Conservation (phyloP, 139 green algal genomes). For the Pycnococcus provasolii region DNA sequence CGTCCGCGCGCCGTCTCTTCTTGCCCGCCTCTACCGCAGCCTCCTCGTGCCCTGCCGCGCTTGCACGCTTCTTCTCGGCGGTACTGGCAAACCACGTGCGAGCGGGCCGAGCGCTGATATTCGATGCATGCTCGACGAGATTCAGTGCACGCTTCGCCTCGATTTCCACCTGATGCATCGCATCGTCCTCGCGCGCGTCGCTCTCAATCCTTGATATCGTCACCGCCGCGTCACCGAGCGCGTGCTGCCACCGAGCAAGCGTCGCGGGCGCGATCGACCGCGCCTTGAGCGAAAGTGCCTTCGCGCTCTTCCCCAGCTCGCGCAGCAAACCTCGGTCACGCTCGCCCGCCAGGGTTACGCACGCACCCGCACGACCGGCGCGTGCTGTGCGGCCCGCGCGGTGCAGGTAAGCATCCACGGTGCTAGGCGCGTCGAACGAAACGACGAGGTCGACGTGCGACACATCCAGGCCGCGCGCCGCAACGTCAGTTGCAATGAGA, state of each 20-base stretch:
- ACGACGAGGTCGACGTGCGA: conserved; percentile 76
- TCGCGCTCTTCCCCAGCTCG: conserved; percentile 48
- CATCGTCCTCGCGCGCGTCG: conserved; percentile 35
- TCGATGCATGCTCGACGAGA: conserved; percentile 80
- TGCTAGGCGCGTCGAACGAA: conserved; percentile 76
- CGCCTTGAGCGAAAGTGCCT: conserved; percentile 64
- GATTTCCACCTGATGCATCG: conserved; percentile 75
- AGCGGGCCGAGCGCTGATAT: conserved; percentile 75
- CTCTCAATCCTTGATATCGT: conserved; percentile 42
- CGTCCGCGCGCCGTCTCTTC: too few relatives aligned
- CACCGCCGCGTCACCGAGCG: conserved; percentile 49
- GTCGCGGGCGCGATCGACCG: conserved; percentile 48
- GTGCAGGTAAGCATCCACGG: conserved; percentile 65
- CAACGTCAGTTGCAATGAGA: conserved; percentile 80
- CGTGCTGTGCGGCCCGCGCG: conserved; percentile 83
- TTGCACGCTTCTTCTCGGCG: conserved; percentile 19
- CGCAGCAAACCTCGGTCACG: conserved; percentile 38
- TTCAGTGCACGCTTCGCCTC: conserved; percentile 70
- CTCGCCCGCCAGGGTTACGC: conserved; percentile 78
- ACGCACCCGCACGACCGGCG: conserved; percentile 63
- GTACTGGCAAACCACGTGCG: conserved; percentile 83
- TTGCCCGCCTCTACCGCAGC: too few relatives aligned
- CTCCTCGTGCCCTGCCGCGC: too few relatives aligned
- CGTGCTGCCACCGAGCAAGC: conserved; percentile 47
- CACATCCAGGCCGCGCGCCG: conserved; percentile 89